These are phyloP conservation scores for Rauvolfia tetraphylla DNA, from an alignment of 257 asterid genomes.

Conservation along the genomic window DNA sequence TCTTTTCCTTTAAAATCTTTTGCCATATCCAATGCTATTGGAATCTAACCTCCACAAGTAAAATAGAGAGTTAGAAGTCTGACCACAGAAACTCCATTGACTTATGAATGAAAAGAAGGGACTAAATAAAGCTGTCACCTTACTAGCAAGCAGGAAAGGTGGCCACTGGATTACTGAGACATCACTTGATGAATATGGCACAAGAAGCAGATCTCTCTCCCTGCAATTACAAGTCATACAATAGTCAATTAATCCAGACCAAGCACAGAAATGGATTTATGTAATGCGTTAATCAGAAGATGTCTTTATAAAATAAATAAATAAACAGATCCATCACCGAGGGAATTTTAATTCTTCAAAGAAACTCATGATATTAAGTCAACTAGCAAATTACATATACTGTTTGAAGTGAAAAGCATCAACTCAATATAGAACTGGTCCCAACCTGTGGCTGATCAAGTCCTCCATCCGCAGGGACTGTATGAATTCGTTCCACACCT, in stretches of 20 bases:
- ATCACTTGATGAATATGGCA: slow-evolving; percentile 84
- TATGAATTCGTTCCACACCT: slow-evolving; percentile 99
- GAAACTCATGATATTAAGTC: slow-evolving; percentile 9
- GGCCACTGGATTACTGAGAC: slow-evolving; percentile 98
- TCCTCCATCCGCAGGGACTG: slow-evolving; percentile 91
- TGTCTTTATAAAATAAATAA: neutral
- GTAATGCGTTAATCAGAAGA: neutral
- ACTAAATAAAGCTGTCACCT: slow-evolving; percentile 47
- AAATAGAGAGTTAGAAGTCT: slow-evolving; percentile 27
- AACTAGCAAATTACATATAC: neutral
- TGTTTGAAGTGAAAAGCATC: neutral
- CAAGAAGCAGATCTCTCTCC: slow-evolving; percentile 91
- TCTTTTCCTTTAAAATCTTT: slow-evolving; percentile 78
- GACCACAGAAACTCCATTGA: slow-evolving; percentile 16
- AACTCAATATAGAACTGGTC: slow-evolving; percentile 5
- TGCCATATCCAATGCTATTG: slow-evolving; percentile 98
- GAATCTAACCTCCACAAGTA: slow-evolving; percentile 56
- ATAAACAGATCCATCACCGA: neutral
- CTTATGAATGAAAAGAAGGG: slow-evolving; percentile 11
- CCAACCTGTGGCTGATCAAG: slow-evolving; percentile 77
- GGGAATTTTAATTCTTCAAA: slow-evolving; percentile 2
- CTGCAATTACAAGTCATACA: slow-evolving; percentile 36
- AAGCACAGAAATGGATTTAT: neutral
- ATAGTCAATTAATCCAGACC: slow-evolving; percentile 6
- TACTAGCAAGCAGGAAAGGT: slow-evolving; percentile 97